Conservation (phyloP, 1,284 basidiomycete genomes). For the Microbotryomycetes sp. region DNA sequence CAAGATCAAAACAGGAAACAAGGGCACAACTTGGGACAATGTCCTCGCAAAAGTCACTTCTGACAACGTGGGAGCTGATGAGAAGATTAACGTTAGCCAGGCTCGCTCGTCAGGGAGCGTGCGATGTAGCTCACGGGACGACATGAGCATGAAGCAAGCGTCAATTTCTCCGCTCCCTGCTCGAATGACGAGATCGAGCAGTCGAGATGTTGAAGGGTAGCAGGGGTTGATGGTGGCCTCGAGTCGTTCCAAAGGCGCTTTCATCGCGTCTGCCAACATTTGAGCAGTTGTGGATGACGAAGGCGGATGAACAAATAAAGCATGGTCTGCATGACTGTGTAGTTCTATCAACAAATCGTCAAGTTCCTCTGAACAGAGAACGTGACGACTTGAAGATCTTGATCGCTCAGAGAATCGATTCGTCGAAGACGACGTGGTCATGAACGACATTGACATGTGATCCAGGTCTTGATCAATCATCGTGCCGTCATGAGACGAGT, state of each 20-base stretch:
- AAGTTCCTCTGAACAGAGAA: not conserved
- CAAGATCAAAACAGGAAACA: slow-evolving; percentile 24
- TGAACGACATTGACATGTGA: slow-evolving; percentile 14
- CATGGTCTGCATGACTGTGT: not conserved
- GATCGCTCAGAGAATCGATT: not conserved
- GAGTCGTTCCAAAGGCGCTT: slow-evolving; percentile 14
- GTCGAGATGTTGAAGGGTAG: slow-evolving; percentile 10
- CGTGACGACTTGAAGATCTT: not conserved
- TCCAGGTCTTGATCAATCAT: not conserved
- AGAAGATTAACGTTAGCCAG: not conserved
- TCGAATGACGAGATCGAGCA: slow-evolving; percentile 2
- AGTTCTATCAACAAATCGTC: not conserved
- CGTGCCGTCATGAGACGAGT: not conserved
- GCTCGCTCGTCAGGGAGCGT: not conserved
- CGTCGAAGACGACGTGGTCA: too few species aligned
- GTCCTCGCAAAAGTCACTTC: slow-evolving; percentile 18
- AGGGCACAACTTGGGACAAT: slow-evolving; percentile 18
- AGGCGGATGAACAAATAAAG: not conserved
- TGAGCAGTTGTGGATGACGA: not conserved
- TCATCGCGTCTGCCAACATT: not conserved
- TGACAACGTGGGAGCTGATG: slow-evolving; percentile 14
- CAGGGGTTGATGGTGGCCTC: slow-evolving; percentile 15
- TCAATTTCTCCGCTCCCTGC: slow-evolving; percentile 7
- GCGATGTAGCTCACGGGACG: slow-evolving; percentile 15
- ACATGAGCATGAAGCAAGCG: slow-evolving; percentile 17